phyloP scores from a whole-genome alignment of 441 rosid genomes.

The Populus hybrid region DNA sequence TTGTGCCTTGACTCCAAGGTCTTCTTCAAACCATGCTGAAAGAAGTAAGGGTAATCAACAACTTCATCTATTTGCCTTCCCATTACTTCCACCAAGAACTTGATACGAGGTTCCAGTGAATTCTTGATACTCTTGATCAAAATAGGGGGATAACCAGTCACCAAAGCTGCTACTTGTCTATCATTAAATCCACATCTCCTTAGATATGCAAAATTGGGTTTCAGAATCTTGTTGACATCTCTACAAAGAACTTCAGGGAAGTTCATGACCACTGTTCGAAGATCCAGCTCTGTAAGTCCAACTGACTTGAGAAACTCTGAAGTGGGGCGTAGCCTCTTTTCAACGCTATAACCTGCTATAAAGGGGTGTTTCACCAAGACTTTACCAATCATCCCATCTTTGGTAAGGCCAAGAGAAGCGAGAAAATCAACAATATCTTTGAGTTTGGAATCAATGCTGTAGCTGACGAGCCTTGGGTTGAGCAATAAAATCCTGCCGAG shows the following conservation, averaged over 20 bases:
- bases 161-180: slow-evolving; percentile 58
- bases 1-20: slow-evolving; percentile 65
- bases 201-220: slow-evolving; percentile 55
- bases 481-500: slow-evolving; percentile 76
- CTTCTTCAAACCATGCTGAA: slow-evolving; percentile 84
- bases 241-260: slow-evolving; percentile 82
- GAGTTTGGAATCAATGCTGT: slow-evolving; percentile 79
- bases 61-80: slow-evolving; percentile 74
- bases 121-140: slow-evolving; percentile 77
- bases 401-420: slow-evolving; percentile 61
- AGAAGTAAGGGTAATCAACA: slow-evolving; percentile 73
- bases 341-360: slow-evolving; percentile 86
- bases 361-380: slow-evolving; percentile 73
- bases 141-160: slow-evolving; percentile 74
- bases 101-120: slow-evolving; percentile 81
- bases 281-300: slow-evolving; percentile 51
- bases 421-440: slow-evolving; percentile 64
- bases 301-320: slow-evolving; percentile 62
- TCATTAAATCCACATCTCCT: slow-evolving; percentile 61
- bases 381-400: slow-evolving; percentile 75
- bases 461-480: slow-evolving; percentile 92
- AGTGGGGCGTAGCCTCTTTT: slow-evolving; percentile 77
- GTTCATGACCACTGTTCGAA: slow-evolving; percentile 58
- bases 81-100: slow-evolving; percentile 79
- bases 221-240: slow-evolving; percentile 66